Conservation (phyloP, 2,329 filamentous ascomycete species). For the Setomelanomma holmii region DNA sequence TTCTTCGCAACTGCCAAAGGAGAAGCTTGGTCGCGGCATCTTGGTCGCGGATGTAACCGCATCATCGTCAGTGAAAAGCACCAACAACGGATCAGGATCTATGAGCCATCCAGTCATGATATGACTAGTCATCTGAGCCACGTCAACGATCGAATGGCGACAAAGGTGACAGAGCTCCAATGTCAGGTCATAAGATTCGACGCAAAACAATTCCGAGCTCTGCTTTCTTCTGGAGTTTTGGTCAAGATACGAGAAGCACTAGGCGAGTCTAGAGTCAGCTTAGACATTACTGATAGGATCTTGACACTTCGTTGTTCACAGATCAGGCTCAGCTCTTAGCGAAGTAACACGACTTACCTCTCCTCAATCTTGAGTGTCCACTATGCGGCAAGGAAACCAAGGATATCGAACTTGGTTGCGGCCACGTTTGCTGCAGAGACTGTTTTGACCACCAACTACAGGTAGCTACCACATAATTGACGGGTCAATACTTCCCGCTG, state of each 20-base stretch:
- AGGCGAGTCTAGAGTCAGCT: neutral
- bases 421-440: neutral
- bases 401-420: neutral
- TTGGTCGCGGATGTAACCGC: neutral
- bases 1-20: neutral
- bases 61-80: neutral
- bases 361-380: neutral
- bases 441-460: conserved; percentile 21
- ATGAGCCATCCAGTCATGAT: neutral
- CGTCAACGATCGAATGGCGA: neutral
- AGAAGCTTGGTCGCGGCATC: neutral
- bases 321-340: neutral
- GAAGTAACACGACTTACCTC: neutral
- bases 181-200: neutral
- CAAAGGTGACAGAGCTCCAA: neutral
- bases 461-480: conserved; percentile 12
- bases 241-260: neutral
- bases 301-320: neutral
- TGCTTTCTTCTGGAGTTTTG: neutral
- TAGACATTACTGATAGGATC: neutral
- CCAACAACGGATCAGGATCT: neutral
- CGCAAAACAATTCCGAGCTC: neutral
- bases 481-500: conserved; percentile 8
- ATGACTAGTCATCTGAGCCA: neutral
- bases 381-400: neutral